Evolutionary conservation across 164 flowering plant genomes (phyloP), one percentile per base, ranked within the genome.

Genomic region (Stephania cephalantha): DNA sequence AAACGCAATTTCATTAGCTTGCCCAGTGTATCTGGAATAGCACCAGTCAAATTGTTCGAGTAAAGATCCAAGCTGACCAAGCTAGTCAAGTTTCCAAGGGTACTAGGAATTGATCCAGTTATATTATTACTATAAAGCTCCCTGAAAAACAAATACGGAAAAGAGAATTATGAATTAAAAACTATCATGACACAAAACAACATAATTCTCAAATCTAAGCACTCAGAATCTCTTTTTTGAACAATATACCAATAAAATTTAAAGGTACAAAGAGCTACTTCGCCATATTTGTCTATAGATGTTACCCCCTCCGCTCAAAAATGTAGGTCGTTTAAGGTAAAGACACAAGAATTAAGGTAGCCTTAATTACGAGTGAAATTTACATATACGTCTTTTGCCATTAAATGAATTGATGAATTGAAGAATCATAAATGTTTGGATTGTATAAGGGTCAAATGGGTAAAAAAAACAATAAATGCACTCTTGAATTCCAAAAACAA

Each of bases 1-100:
- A 95, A 92, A 8, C 96, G 84, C 71, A 95, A 78, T 75, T 88
- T 89, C 18, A 90, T 75, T 70, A 93, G 82, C 81, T 83, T 87
- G 64, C 94, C 93, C 87, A 95, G 77, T 20, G 93, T 46, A 9
- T 84, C 90, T 15, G 98, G 97, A 48, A 95, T 93, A 48, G 88
- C 81, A 79, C 97, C 98, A 30, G 80, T 75, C 68, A 95, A 91
- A 71, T 84, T 85, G 82, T 95, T 95, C 80, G 90, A 80, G 83
- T 94, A 90, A 30, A 92, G 91, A 87, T 91, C 97, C 92, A 92
- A 88, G 90, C 98, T 94, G 79, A 92, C 96, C 85, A 94, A 82
- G 80, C 81, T 90, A 9, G 95, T 91, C 78, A 94, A 78, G 80
- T 91, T 91, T 72, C 98, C 98, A 79, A 94, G 88, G 68, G 91